Evolutionary conservation across 306 rosid species (phyloP).

Genomic region (Pyrus communis): DNA sequence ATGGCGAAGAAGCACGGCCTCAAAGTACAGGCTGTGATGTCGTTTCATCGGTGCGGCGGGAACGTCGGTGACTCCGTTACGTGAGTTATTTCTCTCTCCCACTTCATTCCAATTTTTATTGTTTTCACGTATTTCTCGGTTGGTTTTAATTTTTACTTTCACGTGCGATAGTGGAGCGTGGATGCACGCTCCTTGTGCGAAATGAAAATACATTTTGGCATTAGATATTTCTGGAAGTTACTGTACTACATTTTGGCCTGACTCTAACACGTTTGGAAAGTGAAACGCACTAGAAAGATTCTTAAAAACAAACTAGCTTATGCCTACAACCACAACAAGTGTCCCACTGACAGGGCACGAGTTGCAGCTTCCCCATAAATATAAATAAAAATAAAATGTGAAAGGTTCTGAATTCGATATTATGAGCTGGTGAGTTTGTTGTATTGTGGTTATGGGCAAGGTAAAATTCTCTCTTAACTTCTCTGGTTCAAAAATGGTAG

Average conservation of each 20-base stretch:
- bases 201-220: background rate
- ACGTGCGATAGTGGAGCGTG: background rate
- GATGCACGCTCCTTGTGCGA: background rate
- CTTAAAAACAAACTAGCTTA: too few relatives aligned
- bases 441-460: too few relatives aligned
- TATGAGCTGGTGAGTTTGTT: too few relatives aligned
- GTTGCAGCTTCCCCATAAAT: too few relatives aligned
- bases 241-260: background rate
- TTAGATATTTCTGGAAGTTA: background rate
- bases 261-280: too few relatives aligned
- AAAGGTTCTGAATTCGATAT: too few relatives aligned
- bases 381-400: too few relatives aligned
- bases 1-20: conserved; percentile 90
- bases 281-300: too few relatives aligned
- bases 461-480: too few relatives aligned
- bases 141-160: background rate
- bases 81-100: conserved; percentile 26
- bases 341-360: too few relatives aligned
- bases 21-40: conserved; percentile 97
- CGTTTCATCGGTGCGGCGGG: conserved; percentile 93
- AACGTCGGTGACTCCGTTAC: conserved; percentile 95
- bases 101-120: background rate
- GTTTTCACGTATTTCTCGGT: background rate
- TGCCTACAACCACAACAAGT: too few relatives aligned
- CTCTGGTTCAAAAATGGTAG: too few relatives aligned